phyloP scores from a whole-genome alignment of 2,329 filamentous ascomycete species.

The Alternaria sp. region DNA sequence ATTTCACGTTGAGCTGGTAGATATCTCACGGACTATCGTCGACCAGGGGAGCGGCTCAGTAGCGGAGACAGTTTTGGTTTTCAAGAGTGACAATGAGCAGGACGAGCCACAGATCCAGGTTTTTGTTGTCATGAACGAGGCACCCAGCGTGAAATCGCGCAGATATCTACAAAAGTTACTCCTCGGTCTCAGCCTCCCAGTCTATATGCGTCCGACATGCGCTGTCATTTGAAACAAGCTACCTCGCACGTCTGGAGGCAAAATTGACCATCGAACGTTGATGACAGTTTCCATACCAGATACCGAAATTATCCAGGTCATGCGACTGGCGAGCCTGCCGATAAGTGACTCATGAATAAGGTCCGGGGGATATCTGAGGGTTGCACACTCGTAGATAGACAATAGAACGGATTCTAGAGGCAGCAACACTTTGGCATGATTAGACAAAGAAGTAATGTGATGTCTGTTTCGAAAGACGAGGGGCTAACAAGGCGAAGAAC shows the following conservation, averaged over 20 bases:
- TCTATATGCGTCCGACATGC: constrained; percentile 4
- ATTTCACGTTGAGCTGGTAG: neutral
- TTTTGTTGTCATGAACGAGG: neutral
- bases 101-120: neutral
- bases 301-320: constrained; percentile 2
- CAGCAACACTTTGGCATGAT: constrained; percentile 11
- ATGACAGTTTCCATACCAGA: constrained; percentile 1
- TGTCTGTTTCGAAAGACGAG: constrained; percentile 20
- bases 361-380: neutral
- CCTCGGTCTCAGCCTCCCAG: constrained; percentile 3
- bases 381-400: neutral
- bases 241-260: constrained; percentile 1
- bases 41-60: neutral
- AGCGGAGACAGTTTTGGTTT: neutral
- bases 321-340: neutral
- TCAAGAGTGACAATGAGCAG: neutral
- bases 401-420: neutral
- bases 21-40: neutral
- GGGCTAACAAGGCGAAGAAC: constrained; percentile 11
- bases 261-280: neutral
- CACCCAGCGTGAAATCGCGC: neutral
- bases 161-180: neutral
- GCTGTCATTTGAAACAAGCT: neutral
- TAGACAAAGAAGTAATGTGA: constrained; percentile 19
- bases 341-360: constrained; percentile 5